Base-by-base conservation (phyloP, 164 flowering plant genomes). In the Magnolia officinalis region DNA sequence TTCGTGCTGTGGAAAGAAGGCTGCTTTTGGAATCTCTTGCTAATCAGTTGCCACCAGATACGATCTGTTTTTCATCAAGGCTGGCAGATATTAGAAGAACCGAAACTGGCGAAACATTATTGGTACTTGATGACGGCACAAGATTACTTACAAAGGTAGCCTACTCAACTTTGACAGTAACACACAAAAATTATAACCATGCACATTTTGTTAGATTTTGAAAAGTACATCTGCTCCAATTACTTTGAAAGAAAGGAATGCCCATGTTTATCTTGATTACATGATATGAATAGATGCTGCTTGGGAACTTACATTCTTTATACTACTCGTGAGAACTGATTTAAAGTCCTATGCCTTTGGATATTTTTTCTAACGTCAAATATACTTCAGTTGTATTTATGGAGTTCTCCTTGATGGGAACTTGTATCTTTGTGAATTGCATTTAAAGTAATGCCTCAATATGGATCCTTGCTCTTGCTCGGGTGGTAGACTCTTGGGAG, bases 1-100 rank as follows among this genome's bases (percentile, higher is more conserved):
- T 93, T 4, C 95, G 99, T 23, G 94, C 96, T 1, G 98, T 96
- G 72, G 99, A 96, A 80, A 91, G 99, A 83, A 82, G 92, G 82
- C 73, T 87, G 72, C 93, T 93, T 51, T 73, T 93, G 82, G 93
- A 90, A 78, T 82, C 95, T 50, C 92, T 96, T 73, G 94, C 95
- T 6, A 81, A 68, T 83, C 83, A 89, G 80, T 85, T 96, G 67
- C 98, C 98, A 23, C 72, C 84, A 66, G 86, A 81, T 67, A 31
- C 94, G 13, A 77, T 93, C 55, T 80, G 74, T 4, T 96, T 88
- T 77, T 89, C 94, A 24, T 96, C 98, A 1, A 87, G 88, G 80
- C 81, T 96, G 71, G 83, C 81, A 58, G 87, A 78, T 9, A 89
- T 96, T 76, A 79, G 82, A 66, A 85, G 50, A 74, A 77, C 63